These are phyloP conservation scores for Ligustrum vulgare DNA, from an alignment of 257 asterid species.

Conservation along the genomic window DNA sequence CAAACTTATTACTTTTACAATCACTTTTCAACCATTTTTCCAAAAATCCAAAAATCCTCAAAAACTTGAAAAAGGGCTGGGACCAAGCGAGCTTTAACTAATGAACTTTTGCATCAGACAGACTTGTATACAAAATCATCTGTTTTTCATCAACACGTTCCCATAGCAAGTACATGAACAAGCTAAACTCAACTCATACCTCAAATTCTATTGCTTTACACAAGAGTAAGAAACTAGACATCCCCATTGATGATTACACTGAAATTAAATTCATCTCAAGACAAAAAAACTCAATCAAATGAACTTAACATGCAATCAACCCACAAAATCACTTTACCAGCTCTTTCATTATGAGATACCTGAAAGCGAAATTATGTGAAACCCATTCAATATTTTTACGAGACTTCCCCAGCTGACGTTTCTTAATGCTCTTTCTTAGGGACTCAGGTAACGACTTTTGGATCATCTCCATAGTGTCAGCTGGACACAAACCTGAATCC, in stretches of 20 bases:
- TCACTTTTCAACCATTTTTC: no score
- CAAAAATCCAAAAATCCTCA: no score
- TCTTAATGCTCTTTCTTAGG: conserved; percentile 63
- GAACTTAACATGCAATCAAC: not conserved
- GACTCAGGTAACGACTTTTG: conserved; percentile 74
- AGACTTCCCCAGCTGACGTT: conserved; percentile 56
- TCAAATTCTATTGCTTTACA: conserved; percentile 33
- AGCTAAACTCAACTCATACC: conserved; percentile 12
- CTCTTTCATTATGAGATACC: conserved; percentile 84
- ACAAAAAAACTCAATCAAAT: not conserved
- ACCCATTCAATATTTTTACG: conserved; percentile 77
- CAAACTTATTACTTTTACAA: no score
- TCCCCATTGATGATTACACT: conserved; percentile 4
- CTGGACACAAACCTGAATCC: conserved; percentile 64
- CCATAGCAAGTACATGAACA: conserved; percentile 4
- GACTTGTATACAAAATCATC: conserved; percentile 17
- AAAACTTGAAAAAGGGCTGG: no score
- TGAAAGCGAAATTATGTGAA: conserved; percentile 74
- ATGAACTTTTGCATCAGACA: conserved; percentile 19
- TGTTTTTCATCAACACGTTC: not conserved
- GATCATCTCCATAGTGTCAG: conserved; percentile 70
- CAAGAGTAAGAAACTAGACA: conserved; percentile 25
- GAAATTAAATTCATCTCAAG: no score
- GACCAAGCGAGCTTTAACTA: no score
- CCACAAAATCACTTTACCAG: conserved; percentile 42